phyloP scores from a whole-genome alignment of 768 basidiomycete genomes.

The Hypholoma fasciculare region DNA sequence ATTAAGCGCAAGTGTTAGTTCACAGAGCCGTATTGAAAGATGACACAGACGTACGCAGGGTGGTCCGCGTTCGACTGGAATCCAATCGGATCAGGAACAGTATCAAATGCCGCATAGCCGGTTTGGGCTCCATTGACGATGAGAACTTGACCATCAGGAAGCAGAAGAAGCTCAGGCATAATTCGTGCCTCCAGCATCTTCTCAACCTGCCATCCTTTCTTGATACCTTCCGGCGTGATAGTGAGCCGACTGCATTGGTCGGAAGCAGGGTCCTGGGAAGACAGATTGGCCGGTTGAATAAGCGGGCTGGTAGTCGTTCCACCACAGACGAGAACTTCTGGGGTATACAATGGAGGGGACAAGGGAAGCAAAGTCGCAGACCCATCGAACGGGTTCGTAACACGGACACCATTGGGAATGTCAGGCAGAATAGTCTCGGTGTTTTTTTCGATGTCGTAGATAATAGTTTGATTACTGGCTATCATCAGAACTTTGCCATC shows the following conservation, averaged over 20 bases:
- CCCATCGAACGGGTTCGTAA: conserved; percentile 41
- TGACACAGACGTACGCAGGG: conserved; percentile 21
- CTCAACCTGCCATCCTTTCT: conserved; percentile 43
- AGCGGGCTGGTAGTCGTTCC: conserved; percentile 36
- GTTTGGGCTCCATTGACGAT: conserved; percentile 42
- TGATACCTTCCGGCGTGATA: conserved; percentile 36
- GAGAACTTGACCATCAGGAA: conserved; percentile 43
- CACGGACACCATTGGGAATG: conserved; percentile 45
- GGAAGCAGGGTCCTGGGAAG: conserved; percentile 43
- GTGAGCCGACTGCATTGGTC: conserved; percentile 40
- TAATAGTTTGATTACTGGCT: conserved; percentile 41
- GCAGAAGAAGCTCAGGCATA: conserved; percentile 35
- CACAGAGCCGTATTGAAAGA: neutral
- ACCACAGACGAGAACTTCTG: conserved; percentile 49
- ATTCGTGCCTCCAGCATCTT: conserved; percentile 38
- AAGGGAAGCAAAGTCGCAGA: conserved; percentile 38
- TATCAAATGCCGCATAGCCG: conserved; percentile 35
- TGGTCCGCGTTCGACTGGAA: conserved; percentile 25
- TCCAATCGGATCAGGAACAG: conserved; percentile 24
- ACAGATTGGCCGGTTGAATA: conserved; percentile 23
- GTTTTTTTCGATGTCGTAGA: conserved; percentile 37
- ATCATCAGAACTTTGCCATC: conserved; percentile 38
- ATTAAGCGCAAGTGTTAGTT: neutral
- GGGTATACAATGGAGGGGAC: conserved; percentile 37
- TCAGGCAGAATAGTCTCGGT: conserved; percentile 38